Percentiles rank a stretch among this genome's conserved stretches.
Evolutionary conservation across 2,329 filamentous ascomycete species (phyloP).

Genomic region (Phyllosticta paracitricarpa): DNA sequence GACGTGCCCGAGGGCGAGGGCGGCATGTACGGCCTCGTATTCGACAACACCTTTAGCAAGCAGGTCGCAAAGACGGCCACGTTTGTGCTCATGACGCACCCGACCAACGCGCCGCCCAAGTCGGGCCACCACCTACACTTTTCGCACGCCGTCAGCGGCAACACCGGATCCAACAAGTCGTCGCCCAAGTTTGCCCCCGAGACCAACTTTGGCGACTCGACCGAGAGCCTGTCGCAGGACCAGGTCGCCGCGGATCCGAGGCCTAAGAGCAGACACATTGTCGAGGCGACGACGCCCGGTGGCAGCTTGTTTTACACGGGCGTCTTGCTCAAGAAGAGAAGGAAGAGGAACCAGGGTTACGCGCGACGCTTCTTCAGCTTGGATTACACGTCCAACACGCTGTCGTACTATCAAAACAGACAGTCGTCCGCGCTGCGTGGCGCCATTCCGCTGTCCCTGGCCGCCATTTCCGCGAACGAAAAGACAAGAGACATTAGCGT

Average conservation of each 20-base stretch:
- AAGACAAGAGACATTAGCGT: slow-evolving; percentile 86
- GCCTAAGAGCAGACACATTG: slow-evolving; percentile 28
- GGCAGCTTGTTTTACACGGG: slow-evolving; percentile 64
- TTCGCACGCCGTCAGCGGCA: slow-evolving; percentile 42
- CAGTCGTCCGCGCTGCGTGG: slow-evolving; percentile 87
- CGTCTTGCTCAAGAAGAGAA: slow-evolving; percentile 74
- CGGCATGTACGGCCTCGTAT: slow-evolving; percentile 92
- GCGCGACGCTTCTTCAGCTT: slow-evolving; percentile 91
- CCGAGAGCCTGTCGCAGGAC: slow-evolving; percentile 39
- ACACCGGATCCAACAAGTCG: slow-evolving; percentile 26
- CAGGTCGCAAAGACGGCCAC: slow-evolving; percentile 83
- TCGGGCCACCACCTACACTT: slow-evolving; percentile 59
- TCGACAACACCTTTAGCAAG: slow-evolving; percentile 98
- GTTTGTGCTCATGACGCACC: slow-evolving; percentile 89
- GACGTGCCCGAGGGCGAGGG: slow-evolving; percentile 65
- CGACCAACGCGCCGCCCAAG: slow-evolving; percentile 68
- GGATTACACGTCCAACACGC: slow-evolving; percentile 84
- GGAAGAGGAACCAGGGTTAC: slow-evolving; percentile 90
- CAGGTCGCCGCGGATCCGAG: slow-evolving; percentile 28
- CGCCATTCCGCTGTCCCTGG: slow-evolving; percentile 82
- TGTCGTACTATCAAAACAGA: slow-evolving; percentile 93
- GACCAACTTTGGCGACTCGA: slow-evolving; percentile 41
- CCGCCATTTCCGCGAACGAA: slow-evolving; percentile 83
- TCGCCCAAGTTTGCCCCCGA: slow-evolving; percentile 30
- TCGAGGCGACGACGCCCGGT: slow-evolving; percentile 14